Base-by-base conservation (phyloP, 139 green algal species). In the Chlorella ohadii region DNA sequence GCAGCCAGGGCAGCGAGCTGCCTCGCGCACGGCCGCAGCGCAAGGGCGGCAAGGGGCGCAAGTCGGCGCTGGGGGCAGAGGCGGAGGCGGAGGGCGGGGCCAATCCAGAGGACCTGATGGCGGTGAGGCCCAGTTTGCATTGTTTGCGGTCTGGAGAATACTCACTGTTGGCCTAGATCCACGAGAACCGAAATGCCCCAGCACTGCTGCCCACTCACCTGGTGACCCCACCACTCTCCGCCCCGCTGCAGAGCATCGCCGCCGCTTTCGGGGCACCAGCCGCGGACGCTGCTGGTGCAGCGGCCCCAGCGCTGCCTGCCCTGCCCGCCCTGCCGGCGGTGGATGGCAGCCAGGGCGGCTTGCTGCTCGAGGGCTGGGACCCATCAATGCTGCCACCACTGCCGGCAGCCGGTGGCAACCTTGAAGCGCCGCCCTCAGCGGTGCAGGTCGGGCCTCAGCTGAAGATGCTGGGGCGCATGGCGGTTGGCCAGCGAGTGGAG, bases 401-500 rank as follows among this genome's bases (percentile, higher is more conserved):
- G 72, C 27, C 72, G 41, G 41, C 31, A 13, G 72, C 9, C 51
- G 51, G 51, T 13, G 51, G 51, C 51, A n/a, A n/a, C n/a, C 22
- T 59, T 59, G 51, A 59, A 13, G 51, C 51, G 2, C 51, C 51
- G 51, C 51, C 51, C 51, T 59, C 51, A 22, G 51, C 9, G 51
- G 51, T 59, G 51, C 25, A 72, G 11, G 76, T 72, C 2, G 88
- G 88, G 4, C 22, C 34, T 31, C 41, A 59, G 33, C 79, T 92
- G 65, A 33, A 65, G 20, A n/a, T 39, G 16, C 41, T 83, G 33
- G 89, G 86, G 13, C 16, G 11, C 19, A 33, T 61, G 39, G 81
- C 89, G 11, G 80, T 91, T 19, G 90, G 90, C 15, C 55, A 56
- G 44, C 59, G 34, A 20, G 82, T 93, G 64, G 63, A 89, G 81